phyloP scores from a whole-genome alignment of 2,329 filamentous ascomycete genomes.

The Apiospora sp. region DNA sequence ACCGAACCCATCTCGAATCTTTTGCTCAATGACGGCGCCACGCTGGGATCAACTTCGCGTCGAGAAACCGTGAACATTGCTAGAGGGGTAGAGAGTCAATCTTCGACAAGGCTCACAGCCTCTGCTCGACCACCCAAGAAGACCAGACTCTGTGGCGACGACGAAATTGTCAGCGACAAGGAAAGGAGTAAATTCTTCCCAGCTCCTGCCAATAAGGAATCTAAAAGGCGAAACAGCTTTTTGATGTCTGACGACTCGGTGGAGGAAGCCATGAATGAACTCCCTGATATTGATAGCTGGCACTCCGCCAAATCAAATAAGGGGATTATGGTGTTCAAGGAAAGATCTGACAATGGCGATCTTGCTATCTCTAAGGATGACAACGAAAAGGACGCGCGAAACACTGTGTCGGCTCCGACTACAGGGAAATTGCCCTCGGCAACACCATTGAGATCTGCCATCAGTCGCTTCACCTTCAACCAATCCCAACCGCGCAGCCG shows the following conservation, averaged over 20 bases:
- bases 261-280: constrained; percentile 58
- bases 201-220: constrained; percentile 30
- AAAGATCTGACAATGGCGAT: constrained; percentile 42
- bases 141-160: constrained; percentile 60
- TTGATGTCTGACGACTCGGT: constrained; percentile 65
- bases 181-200: constrained; percentile 65
- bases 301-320: constrained; percentile 47
- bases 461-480: constrained; percentile 44
- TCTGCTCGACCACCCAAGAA: constrained; percentile 61
- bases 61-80: constrained; percentile 32
- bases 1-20: constrained; percentile 61
- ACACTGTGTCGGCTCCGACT: constrained; percentile 22
- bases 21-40: constrained; percentile 41
- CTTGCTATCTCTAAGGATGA: constrained; percentile 33
- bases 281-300: constrained; percentile 63
- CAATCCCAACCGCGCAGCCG: constrained; percentile 37
- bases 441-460: constrained; percentile 41
- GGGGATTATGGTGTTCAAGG: constrained; percentile 55
- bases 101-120: constrained; percentile 16
- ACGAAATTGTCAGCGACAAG: constrained; percentile 38
- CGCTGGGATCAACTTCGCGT: constrained; percentile 38
- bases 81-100: not conserved
- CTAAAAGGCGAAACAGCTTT: constrained; percentile 47
- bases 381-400: constrained; percentile 25
- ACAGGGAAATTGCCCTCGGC: constrained; percentile 28